Evolutionary conservation across 139 green algal genomes (phyloP).

Genomic region (Astrephomene gubernaculifera): DNA sequence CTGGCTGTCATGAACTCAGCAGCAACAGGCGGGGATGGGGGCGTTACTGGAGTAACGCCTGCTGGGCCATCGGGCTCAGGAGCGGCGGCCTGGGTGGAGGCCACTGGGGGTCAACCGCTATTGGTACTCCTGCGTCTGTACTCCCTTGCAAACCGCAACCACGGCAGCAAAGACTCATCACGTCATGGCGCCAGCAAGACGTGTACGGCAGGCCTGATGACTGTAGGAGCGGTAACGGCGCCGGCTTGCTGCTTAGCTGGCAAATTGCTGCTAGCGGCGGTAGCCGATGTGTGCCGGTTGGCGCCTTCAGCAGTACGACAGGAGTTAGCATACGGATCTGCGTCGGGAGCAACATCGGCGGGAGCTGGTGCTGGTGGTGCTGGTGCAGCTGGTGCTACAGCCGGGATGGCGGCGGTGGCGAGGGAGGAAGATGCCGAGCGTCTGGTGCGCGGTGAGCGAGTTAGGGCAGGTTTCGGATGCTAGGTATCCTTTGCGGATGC

Average conservation of each 20-base stretch:
- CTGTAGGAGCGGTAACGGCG: neutral
- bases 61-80: no score
- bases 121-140: constrained; percentile 6
- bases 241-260: neutral
- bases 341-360: no score
- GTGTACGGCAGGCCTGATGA: neutral
- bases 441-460: neutral
- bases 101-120: neutral
- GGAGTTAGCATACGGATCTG: neutral
- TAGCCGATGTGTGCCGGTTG: neutral
- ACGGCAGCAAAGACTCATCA: neutral
- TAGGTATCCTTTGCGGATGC: no score
- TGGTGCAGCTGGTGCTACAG: no score
- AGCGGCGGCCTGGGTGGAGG: neutral
- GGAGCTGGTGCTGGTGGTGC: neutral
- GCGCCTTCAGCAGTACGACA: neutral
- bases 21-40: neutral
- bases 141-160: neutral
- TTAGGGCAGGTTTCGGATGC: no score
- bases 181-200: no score
- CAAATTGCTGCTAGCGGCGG: neutral
- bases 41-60: no score
- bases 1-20: neutral
- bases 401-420: neutral
- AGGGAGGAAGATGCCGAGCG: neutral